These are phyloP conservation scores for Malbranchea zuffiana DNA, from an alignment of 2,329 filamentous ascomycete genomes.

Conservation along the genomic window DNA sequence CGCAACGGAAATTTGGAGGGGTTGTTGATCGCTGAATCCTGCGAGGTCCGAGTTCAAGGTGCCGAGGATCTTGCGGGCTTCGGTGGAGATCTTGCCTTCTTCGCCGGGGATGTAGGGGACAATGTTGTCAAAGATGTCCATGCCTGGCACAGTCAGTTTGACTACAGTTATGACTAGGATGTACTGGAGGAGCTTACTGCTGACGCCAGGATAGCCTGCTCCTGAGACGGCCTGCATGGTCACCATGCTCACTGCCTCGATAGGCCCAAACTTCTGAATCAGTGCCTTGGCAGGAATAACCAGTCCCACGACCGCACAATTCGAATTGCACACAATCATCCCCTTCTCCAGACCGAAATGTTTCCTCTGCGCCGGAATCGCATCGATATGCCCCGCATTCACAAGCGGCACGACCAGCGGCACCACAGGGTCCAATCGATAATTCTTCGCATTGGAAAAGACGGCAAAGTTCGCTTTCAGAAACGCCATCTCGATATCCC, in stretches of 20 bases:
- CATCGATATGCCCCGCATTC: conserved; percentile 73
- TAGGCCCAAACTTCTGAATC: conserved; percentile 14
- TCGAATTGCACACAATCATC: conserved; percentile 49
- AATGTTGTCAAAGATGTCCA: conserved; percentile 15
- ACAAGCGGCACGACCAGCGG: conserved; percentile 92
- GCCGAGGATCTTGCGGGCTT: conserved; percentile 14
- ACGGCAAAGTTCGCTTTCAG: conserved; percentile 5
- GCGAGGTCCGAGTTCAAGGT: conserved; percentile 2
- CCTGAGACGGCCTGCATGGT: conserved; percentile 15
- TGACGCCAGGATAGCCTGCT: conserved; percentile 13
- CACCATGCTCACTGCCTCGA: conserved; percentile 11
- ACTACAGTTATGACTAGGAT: conserved; percentile 6
- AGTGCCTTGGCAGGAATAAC: conserved; percentile 9
- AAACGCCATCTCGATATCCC: conserved; percentile 39
- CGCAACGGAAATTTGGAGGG: conserved; percentile 11
- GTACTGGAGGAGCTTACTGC: conserved; percentile 6
- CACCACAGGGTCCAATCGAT: conserved; percentile 64
- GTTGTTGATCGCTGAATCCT: conserved; percentile 6
- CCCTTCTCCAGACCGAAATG: conserved; percentile 64
- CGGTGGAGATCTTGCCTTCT: conserved; percentile 12
- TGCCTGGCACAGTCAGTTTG: conserved; percentile 12
- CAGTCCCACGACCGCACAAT: conserved; percentile 7
- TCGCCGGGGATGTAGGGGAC: conserved; percentile 14
- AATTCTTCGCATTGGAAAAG: conserved; percentile 9
- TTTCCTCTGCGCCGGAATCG: conserved; percentile 79